Base-by-base conservation (phyloP, 1,284 basidiomycete species). In the Cystobasidium pallidum region DNA sequence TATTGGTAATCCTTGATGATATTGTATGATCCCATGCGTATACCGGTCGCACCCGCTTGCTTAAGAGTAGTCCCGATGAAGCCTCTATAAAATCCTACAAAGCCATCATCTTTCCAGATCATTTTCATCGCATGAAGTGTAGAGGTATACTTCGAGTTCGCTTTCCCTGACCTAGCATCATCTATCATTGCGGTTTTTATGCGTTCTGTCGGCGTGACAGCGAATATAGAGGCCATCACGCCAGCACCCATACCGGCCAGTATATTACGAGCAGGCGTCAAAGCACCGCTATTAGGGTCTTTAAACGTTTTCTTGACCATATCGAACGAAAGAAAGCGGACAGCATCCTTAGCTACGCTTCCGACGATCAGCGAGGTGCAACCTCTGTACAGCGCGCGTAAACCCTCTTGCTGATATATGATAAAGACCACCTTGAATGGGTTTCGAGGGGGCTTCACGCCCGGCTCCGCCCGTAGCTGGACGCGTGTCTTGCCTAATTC, bases 21-120 rank as follows among this genome's bases (percentile, higher is more conserved):
- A 49, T 72, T 72, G 39, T 72, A 72, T 13, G 49, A 68, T 13
- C 70, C 70, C 70, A 72, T 72, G 1, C 70, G 63, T n/a, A 72
- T 52, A n/a, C 51, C 39, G 3, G 70, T 72, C n/a, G 70, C 70
- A 2, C 70, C 70, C 10, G 70, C 70, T 55, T 72, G 70, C 54
- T 72, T 72, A 10, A 72, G 24, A 6, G 70, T 66, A 13, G 70
- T 72, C 0, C 70, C 70, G 3, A 55, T 41, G 21, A 72, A 62
- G 8, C 70, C 70, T 43, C 70, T 65, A 59, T 72, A 72, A 54
- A 72, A 67, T 26, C 58, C 64, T n/a, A 62, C 49, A 19, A 72
- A 51, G 15, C 70, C 70, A 64, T 72, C 70, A 28, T 72, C 70
- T 21, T 32, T 32, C 32, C 36, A 67, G n/a, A 72, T 62, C 28